Percentiles rank a stretch among this genome's conserved stretches.
These are phyloP conservation scores for Boletellus sp. DNA, from an alignment of 1,284 basidiomycete genomes.

Conservation along the genomic window DNA sequence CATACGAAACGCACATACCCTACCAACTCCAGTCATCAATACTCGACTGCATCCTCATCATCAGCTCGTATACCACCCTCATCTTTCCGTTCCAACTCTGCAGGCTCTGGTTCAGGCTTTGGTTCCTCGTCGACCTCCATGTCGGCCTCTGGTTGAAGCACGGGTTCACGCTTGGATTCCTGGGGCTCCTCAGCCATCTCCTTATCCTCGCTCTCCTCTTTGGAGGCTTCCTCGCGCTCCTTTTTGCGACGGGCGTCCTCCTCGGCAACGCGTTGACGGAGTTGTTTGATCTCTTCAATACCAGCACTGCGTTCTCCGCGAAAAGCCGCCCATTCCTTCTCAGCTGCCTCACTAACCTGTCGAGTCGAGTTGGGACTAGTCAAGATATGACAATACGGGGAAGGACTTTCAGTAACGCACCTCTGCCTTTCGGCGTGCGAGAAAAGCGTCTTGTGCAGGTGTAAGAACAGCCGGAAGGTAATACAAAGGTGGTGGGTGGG, in stretches of 20 bases:
- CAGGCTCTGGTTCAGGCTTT: constrained; percentile 32
- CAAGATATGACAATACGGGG: not conserved
- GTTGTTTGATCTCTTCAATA: constrained; percentile 56
- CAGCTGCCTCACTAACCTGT: constrained; percentile 59
- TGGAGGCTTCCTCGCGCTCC: constrained; percentile 47
- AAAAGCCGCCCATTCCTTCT: constrained; percentile 67
- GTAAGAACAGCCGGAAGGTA: constrained; percentile 69
- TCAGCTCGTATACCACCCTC: constrained; percentile 43
- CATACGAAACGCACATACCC: constrained; percentile 30
- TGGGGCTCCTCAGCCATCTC: constrained; percentile 20
- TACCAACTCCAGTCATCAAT: constrained; percentile 32
- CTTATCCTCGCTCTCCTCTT: constrained; percentile 33
- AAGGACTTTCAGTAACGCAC: constrained; percentile 34
- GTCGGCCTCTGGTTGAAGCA: constrained; percentile 31
- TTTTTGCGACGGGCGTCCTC: constrained; percentile 44
- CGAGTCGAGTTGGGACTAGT: not conserved
- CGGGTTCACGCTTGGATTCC: constrained; percentile 21
- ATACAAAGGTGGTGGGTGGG: constrained; percentile 71
- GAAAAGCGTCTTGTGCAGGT: constrained; percentile 66
- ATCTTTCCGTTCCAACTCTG: constrained; percentile 43
- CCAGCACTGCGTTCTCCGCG: constrained; percentile 53
- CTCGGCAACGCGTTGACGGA: constrained; percentile 62
- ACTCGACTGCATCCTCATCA: constrained; percentile 61
- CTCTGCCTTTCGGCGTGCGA: constrained; percentile 58
- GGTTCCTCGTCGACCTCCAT: constrained; percentile 45